Evolutionary conservation across 1,139 yeast species (phyloP).

Genomic region (Protomyces macrosporus): DNA sequence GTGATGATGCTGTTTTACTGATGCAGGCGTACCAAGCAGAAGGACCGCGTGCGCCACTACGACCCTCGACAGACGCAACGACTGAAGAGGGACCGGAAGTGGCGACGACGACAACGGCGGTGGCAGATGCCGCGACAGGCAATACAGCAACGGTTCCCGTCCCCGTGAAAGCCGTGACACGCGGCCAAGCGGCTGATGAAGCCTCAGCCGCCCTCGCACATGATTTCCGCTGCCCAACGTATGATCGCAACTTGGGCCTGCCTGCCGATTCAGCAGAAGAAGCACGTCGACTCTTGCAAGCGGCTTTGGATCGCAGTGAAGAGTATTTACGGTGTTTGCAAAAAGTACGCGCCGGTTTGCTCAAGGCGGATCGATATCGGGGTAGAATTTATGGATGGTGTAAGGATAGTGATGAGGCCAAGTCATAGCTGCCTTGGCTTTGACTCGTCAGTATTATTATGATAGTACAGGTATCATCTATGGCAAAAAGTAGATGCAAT

Average conservation of each 20-base stretch:
- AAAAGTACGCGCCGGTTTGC: slow-evolving; percentile 18
- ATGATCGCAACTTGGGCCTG: slow-evolving; percentile 24
- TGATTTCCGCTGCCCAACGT: slow-evolving; percentile 5
- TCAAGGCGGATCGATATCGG: slow-evolving; percentile 22
- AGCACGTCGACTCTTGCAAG: slow-evolving; percentile 24
- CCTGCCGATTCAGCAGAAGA: slow-evolving; percentile 22
- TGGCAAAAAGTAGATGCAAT: too few relatives aligned
- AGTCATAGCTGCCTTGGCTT: not conserved
- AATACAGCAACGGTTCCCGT: not conserved
- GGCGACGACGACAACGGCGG: not conserved
- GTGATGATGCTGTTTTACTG: slow-evolving; percentile 22
- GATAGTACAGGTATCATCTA: too few relatives aligned
- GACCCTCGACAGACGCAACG: not conserved
- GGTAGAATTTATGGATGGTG: slow-evolving; percentile 24
- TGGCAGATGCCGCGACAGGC: too few relatives aligned
- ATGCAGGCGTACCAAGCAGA: slow-evolving; percentile 15
- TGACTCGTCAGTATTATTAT: not conserved
- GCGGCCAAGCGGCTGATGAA: slow-evolving; percentile 12
- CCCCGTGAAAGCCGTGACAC: slow-evolving; percentile 15
- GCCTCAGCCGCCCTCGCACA: slow-evolving; percentile 7
- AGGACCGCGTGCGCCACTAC: slow-evolving; percentile 4
- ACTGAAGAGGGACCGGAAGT: not conserved
- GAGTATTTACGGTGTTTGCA: slow-evolving; percentile 27
- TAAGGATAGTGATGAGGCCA: slow-evolving; percentile 7
- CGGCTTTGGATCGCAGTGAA: slow-evolving; percentile 27